phyloP scores from a whole-genome alignment of 306 rosid species.

The Inga leiocalycina region DNA sequence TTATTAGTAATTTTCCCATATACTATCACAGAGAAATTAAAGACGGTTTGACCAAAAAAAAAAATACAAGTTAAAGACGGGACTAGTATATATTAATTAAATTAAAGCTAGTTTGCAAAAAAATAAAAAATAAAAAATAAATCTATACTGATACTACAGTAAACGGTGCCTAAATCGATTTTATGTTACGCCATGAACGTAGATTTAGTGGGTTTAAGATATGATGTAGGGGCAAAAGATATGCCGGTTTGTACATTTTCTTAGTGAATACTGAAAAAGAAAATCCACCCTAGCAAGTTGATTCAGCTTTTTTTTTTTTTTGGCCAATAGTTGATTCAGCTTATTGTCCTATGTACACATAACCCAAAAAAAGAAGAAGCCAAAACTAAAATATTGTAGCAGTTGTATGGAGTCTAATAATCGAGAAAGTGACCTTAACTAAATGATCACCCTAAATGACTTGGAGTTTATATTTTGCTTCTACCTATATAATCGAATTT shows the following conservation, averaged over 20 bases:
- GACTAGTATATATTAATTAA: not conserved
- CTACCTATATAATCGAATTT: not conserved
- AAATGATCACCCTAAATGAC: not conserved
- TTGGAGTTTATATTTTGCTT: not conserved
- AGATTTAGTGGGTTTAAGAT: not conserved
- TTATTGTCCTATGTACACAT: not conserved
- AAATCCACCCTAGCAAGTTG: not conserved
- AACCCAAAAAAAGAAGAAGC: not conserved
- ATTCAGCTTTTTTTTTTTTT: no score
- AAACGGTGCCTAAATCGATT: not conserved
- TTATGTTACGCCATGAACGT: not conserved
- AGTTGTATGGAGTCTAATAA: not conserved
- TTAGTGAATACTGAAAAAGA: not conserved
- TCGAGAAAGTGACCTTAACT: constrained; percentile 1
- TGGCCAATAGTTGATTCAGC: not conserved
- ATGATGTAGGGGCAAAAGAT: not conserved
- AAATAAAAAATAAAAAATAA: not conserved
- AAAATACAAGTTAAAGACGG: not conserved
- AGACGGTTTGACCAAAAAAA: no score
- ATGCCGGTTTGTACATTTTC: not conserved
- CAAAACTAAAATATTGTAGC: constrained; percentile 6
- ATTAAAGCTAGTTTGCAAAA: no score
- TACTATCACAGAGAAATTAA: no score
- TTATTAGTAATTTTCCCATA: no score
- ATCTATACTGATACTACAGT: not conserved